Conservation (phyloP, 768 basidiomycete genomes). For the Suillus decipiens region DNA sequence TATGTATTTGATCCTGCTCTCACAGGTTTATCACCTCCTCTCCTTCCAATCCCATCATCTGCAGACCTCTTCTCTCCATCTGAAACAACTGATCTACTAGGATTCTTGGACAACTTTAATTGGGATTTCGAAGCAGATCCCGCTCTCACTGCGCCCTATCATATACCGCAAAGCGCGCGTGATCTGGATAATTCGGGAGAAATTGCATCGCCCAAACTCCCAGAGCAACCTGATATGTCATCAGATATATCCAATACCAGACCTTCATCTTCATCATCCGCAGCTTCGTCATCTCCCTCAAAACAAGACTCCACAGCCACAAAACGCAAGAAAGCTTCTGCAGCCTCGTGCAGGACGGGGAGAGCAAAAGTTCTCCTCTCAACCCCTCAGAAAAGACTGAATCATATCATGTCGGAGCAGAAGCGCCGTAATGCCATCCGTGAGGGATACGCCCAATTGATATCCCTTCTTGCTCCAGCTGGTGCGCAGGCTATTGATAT, state of each 20-base stretch:
- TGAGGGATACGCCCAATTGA: slow-evolving; percentile 86
- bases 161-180: slow-evolving; percentile 8
- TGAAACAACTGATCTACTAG: slow-evolving; percentile 77
- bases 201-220: slow-evolving; percentile 9
- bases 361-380: slow-evolving; percentile 70
- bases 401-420: slow-evolving; percentile 95
- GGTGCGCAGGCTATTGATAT: slow-evolving; percentile 70
- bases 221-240: not conserved
- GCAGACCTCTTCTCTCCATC: slow-evolving; percentile 77
- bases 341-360: slow-evolving; percentile 27
- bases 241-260: slow-evolving; percentile 7
- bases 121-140: slow-evolving; percentile 60
- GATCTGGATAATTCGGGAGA: not conserved
- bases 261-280: slow-evolving; percentile 13
- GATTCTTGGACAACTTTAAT: slow-evolving; percentile 81
- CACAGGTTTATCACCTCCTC: slow-evolving; percentile 56
- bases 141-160: slow-evolving; percentile 16
- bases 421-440: slow-evolving; percentile 91
- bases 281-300: slow-evolving; percentile 13
- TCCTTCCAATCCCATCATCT: slow-evolving; percentile 65
- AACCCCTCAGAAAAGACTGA: slow-evolving; percentile 83
- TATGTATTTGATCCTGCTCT: slow-evolving; percentile 69
- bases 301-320: slow-evolving; percentile 16
- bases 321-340: slow-evolving; percentile 27
- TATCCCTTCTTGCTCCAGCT: slow-evolving; percentile 77